phyloP scores from a whole-genome alignment of 2,329 filamentous ascomycete genomes.

The Lasiodiplodia theobromae region DNA sequence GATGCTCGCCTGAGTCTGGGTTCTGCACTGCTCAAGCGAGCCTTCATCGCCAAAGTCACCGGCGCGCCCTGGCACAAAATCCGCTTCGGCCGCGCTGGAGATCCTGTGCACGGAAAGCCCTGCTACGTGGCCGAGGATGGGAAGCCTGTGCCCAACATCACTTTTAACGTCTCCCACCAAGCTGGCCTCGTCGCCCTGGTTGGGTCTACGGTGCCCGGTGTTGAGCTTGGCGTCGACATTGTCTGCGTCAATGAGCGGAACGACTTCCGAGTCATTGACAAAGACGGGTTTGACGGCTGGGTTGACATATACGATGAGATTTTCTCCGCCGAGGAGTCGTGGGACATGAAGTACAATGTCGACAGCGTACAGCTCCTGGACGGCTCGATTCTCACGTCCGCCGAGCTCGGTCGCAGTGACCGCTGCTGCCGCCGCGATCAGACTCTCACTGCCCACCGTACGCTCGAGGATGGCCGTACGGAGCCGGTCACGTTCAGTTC shows the following conservation, averaged over 20 bases:
- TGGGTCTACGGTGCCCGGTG: slow-evolving; percentile 51
- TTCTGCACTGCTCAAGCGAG: slow-evolving; percentile 77
- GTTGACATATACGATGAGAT: slow-evolving; percentile 77
- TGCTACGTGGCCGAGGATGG: slow-evolving; percentile 55
- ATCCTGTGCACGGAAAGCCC: slow-evolving; percentile 59
- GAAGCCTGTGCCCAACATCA: slow-evolving; percentile 51
- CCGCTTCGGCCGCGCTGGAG: slow-evolving; percentile 62
- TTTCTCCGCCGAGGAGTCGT: slow-evolving; percentile 68
- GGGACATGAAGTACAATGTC: slow-evolving; percentile 61
- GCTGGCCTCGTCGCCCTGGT: slow-evolving; percentile 75
- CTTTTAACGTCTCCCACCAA: slow-evolving; percentile 84
- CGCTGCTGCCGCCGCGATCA: slow-evolving; percentile 50
- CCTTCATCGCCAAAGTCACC: slow-evolving; percentile 67
- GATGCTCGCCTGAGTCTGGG: slow-evolving; percentile 78
- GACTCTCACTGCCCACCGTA: slow-evolving; percentile 47
- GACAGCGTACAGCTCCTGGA: slow-evolving; percentile 52
- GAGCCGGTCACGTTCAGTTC: slow-evolving; percentile 46
- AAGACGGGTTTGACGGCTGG: slow-evolving; percentile 69
- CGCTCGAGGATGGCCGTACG: slow-evolving; percentile 43
- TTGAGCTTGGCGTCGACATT: slow-evolving; percentile 75
- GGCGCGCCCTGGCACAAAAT: slow-evolving; percentile 68
- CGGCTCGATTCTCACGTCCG: slow-evolving; percentile 49
- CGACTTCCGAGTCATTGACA: slow-evolving; percentile 65
- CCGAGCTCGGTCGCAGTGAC: slow-evolving; percentile 53
- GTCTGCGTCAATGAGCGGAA: slow-evolving; percentile 76